Base-by-base conservation (phyloP, 2,329 filamentous ascomycete species). In the Macrophomina tecta region DNA sequence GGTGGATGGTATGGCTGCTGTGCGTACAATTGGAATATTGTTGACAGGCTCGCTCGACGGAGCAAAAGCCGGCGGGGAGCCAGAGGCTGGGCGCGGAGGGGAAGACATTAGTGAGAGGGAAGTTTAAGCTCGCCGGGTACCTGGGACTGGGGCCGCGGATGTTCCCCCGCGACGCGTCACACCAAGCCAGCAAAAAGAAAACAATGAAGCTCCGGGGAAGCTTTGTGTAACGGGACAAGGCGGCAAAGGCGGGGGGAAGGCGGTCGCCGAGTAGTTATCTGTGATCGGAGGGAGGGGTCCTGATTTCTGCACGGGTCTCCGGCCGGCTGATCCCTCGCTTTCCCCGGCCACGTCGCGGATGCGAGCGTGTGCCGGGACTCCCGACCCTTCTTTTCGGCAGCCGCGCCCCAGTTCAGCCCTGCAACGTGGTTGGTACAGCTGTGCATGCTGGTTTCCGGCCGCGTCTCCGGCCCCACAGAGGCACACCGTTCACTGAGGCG, bases 391-490 rank as follows among this genome's bases (percentile, higher is more conserved):
- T n/a, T n/a, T 46, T 58, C 18, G 52, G 52, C n/a, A 55, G 52
- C 52, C 23, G 23, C 23, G 23, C 16, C 34, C 34, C 32, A 42
- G 38, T 34, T 48, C 28, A 18, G 40, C 12, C 28, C 12, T 49
- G 56, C 18, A 5, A 62, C 42, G 30, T 62, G 42, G 58, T 49
- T 62, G 42, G 58, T n/a, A n/a, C 38, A 9, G 30, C 32, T n/a
- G 11, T 11, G 32, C 58, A 38, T 36, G 40, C 40, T 46, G 56
- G 5, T 1, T 28, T 23, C 42, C 45, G 45, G 58, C 23, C 45
- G 45, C n/a, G 45, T 48, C 14, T 28, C n/a, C n/a, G 30, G 58
- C 12, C 32, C 58, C 58, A 62, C 58, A 48, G 14, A 61, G n/a
- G 14, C 45, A n/a, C 42, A 38, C 58, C 11, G 45, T 49, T 38